Evolutionary conservation across 257 asterid species (phyloP), one percentile per base, ranked within the genome.

Genomic region (Rhazya stricta): DNA sequence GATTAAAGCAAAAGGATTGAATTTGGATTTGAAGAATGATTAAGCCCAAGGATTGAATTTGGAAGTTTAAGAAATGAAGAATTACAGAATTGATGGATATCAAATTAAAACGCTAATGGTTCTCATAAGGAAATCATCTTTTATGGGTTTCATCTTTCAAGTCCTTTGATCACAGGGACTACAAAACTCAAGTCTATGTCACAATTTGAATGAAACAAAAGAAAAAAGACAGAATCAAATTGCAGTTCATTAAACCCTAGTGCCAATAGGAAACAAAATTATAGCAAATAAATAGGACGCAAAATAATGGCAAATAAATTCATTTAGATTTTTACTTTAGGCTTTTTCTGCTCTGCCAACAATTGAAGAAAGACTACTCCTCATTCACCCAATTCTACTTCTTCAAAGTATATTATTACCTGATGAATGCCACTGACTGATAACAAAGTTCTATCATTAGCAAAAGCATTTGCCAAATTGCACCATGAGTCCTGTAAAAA

Each of bases 401-500:
- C 13, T 39, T n/a, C 62, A 19, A 19, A 61, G 67, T 37, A 53
- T 62, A 53, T 69, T 37, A 13, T 65, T 89, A 94, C 99, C 95
- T 94, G 99, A 82, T 94, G 94, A 81, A 83, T 67, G 66, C 89
- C 88, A 85, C 86, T 86, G 76, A 94, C 76, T 32, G 93, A 84
- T 82, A 92, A 83, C 73, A 92, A 43, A 75, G 79, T 86, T 79
- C 89, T 86, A 74, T 92, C 97, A 80, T 85, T 92, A 16, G 89
- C 84, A 83, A 94, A 94, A 76, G 92, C 91, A 87, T 86, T 88
- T 6, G 91, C 97, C 60, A 94, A 80, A 73, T 82, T 84, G 69
- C 82, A 83, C 98, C 99, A 94, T 0, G 98, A 87, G 25, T 91
- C 95, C 99, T 94, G 87, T 84, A 84, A 39, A 32, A 77, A 77